Base-by-base conservation (phyloP, 768 basidiomycete genomes). In the Mycena floridula region DNA sequence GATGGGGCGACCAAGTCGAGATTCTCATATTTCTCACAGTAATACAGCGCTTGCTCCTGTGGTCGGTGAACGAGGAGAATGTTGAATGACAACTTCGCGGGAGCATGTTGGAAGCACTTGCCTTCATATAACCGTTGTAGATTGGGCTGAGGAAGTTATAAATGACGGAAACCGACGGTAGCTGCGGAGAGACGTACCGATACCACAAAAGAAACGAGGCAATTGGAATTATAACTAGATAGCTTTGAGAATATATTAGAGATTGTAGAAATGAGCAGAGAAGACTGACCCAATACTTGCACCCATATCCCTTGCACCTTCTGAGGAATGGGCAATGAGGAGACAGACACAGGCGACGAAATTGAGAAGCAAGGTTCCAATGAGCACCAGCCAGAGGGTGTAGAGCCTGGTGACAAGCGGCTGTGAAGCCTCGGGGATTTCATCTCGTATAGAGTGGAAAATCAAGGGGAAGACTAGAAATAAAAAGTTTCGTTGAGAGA, bases 71-170 rank as follows among this genome's bases (percentile, higher is more conserved):
- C 28, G 28, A 32, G 36, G 22, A 32, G 35, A 27, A 39, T 11
- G 32, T 35, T 35, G 32, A 18, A 35, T 7, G 32, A 15, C 32
- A 35, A 35, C 32, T 35, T 3, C n/a, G 7, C 32, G 18, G 32
- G 7, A 9, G 13, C 38, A 16, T 39, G 23, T 15, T 13, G 16
- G 20, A 37, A 28, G 26, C 44, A 58, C 70, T 59, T 56, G 85
- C 94, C 78, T 96, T 95, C 83, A 92, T 90, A 70, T 91, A 95
- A 43, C 89, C 94, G 55, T 96, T 94, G 71, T 98, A 98, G 59
- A 94, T 89, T 13, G 95, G 94, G 57, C 91, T 91, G 57, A 24
- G 25, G 8, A 27, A 41, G 44, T 23, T 47, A 45, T 42, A 44
- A 27, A 42, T 26, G 44, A 48, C 49, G 13, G 45, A 52, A 42